Base-by-base conservation (phyloP, 495 filamentous ascomycete species). In the Xylaria bambusicola region DNA sequence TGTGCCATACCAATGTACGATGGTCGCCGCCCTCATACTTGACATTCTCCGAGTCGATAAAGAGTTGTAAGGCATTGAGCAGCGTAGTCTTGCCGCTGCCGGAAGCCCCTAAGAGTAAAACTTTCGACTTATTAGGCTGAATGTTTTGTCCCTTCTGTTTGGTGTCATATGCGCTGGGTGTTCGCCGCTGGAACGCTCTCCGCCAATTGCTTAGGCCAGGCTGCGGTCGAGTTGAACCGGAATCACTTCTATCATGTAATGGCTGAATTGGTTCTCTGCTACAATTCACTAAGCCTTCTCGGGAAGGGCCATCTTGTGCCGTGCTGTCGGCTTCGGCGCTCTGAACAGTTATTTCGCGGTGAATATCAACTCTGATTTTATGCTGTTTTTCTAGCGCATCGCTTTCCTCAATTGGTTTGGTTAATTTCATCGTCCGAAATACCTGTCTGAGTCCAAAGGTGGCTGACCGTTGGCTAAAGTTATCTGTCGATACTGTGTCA, bases 61-160 rank as follows among this genome's bases (percentile, higher is more conserved):
- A 52, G 35, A 38, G 50, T 21, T 10, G 33, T 12, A 52, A 17
- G 15, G 33, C 7, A 41, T 52, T 38, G 35, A 52, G 31, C 17
- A 52, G 21, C 20, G 50, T 52, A 12, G 50, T 23, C 23, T 52
- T 52, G 6, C 50, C 50, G 7, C 31, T 21, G 3, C 50, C 50
- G 20, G 50, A 52, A 52, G 50, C 21, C 18, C 50, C 50, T 41
- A 52, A 15, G 8, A 52, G 35, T 17, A 52, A 20, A 21, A 52
- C 50, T 40, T 41, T 52, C 7, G 35, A 2, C 15, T 17, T 17
- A 24, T 27, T 8, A 7, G 6, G 20, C 2, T 17, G 13, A 13
- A n/a, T n/a, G n/a, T n/a, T n/a, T n/a, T 52, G 21, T 26, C 18
- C 33, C 24, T 41, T 18, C 29, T 9, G 29, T 51, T 15, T 36